These are phyloP conservation scores for Hapsidospora chrysogenum DNA, from an alignment of 495 filamentous ascomycete genomes.

Conservation along the genomic window DNA sequence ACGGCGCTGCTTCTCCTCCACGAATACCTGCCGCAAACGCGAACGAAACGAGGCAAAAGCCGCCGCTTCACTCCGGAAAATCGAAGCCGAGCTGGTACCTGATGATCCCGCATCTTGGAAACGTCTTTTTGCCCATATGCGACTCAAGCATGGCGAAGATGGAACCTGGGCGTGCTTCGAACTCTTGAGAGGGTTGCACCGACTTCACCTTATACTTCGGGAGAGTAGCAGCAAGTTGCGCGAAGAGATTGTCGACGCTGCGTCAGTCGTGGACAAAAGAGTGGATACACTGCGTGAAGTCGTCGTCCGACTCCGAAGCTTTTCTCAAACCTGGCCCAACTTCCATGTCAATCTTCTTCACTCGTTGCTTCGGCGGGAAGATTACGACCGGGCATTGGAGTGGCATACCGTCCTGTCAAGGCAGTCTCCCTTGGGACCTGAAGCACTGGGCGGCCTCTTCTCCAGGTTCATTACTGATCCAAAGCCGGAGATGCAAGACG, in stretches of 20 bases:
- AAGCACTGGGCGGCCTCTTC: constrained; percentile 13
- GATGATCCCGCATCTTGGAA: neutral
- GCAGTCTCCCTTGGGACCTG: constrained; percentile 14
- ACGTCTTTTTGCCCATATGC: neutral
- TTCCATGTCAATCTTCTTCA: constrained; percentile 17
- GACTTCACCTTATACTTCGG: no score
- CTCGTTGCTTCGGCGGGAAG: constrained; percentile 15
- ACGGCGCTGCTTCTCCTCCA: no score
- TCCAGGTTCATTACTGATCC: constrained; percentile 14
- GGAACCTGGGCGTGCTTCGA: constrained; percentile 1
- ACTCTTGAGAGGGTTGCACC: no score
- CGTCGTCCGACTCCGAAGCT: neutral
- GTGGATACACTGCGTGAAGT: neutral
- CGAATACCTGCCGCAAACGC: no score
- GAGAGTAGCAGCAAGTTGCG: neutral
- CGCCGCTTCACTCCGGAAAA: neutral
- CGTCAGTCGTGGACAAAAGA: neutral
- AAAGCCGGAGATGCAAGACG: constrained; percentile 9
- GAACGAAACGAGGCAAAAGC: neutral
- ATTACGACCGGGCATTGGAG: constrained; percentile 12
- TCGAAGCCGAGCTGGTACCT: neutral
- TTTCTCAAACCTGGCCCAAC: constrained; percentile 18
- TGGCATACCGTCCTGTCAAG: constrained; percentile 21
- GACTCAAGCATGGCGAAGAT: neutral
- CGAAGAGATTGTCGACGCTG: neutral